Base-by-base conservation (phyloP, 2,329 filamentous ascomycete genomes). In the Penicillium sp. region DNA sequence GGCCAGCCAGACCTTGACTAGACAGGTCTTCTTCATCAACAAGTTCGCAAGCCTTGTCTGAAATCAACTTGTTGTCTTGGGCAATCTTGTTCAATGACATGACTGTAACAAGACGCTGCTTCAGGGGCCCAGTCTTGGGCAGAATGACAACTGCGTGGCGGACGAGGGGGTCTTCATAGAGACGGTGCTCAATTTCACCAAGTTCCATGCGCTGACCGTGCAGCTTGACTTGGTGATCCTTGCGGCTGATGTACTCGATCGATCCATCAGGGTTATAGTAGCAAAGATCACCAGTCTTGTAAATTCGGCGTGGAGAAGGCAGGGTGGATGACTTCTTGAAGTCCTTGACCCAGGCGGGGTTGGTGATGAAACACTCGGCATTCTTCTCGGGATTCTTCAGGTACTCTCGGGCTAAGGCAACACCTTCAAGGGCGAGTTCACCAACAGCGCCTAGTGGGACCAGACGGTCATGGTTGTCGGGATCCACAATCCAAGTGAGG, bases 141-240 rank as follows among this genome's bases (percentile, higher is more conserved):
- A 79, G 60, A 14, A 74, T 64, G 3, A 78, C 75, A 43, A 77
- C 67, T 3, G 69, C 70, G 52, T 76, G 69, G 30, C 65, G 69
- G 11, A 77, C 56, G 5, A 55, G 61, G n/a, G 51, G 11, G 45
- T 69, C 60, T n/a, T 64, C 65, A 28, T 63, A 56, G 9, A 73
- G 57, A n/a, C 70, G 67, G 53, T 68, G 65, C 41, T 73, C 69
- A 20, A 77, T 78, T 61, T 77, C 79, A 41, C 72, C 77, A 41
- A 84, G 76, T 69, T 85, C 88, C 57, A 87, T 81, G 44, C 85
- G 75, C 59, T 82, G 85, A 13, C 88, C 88, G 8, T 79, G 74
- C 11, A 88, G 68, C 65, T 89, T 88, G 53, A 87, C 81, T 64
- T 85, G 85, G 39, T 80, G 79, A 56, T 88, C 85, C 60, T 84